These are phyloP conservation scores for Aureobasidium sp. DNA, from an alignment of 2,329 filamentous ascomycete species.

Conservation along the genomic window DNA sequence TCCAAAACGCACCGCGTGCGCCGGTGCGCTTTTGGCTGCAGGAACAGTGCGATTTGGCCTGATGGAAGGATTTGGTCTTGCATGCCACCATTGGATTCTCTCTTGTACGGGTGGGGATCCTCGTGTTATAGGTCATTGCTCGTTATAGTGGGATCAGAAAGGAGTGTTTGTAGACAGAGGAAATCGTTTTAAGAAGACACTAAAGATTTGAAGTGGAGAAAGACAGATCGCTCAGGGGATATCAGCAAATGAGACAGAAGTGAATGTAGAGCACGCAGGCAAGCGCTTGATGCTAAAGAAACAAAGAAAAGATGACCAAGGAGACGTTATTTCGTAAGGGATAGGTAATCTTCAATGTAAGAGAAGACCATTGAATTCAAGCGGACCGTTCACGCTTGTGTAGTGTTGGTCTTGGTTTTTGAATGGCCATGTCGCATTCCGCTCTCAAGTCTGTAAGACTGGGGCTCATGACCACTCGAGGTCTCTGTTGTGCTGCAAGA, in stretches of 20 bases:
- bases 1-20: conserved; percentile 1
- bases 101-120: background rate
- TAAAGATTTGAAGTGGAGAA: background rate
- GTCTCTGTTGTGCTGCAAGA: conserved; percentile 6
- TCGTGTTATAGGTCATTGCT: background rate
- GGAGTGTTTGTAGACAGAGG: background rate
- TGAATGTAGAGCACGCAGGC: background rate
- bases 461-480: conserved; percentile 1
- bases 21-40: background rate
- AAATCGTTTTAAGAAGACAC: background rate
- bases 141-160: background rate
- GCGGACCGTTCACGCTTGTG: conserved; percentile 11
- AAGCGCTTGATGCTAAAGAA: background rate
- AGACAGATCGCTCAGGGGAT: conserved; percentile 4
- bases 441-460: conserved; percentile 6
- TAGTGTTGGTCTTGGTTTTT: background rate
- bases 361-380: background rate
- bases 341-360: background rate
- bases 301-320: background rate
- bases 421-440: background rate
- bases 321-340: conserved; percentile 8
- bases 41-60: background rate
- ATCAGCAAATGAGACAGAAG: background rate
- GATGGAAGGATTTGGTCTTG: background rate
- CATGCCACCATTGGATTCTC: background rate